These are phyloP conservation scores for sweet orange (Citrus sinensis) DNA, from an alignment of 345 rosid genomes.

Conservation along the genomic window DVS_A1.0 CM039163.1:47685001-47685500, in stretches of 20 bases:
- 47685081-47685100: not conserved
- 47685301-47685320: not conserved
- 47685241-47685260: not conserved
- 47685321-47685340: not conserved
- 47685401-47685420: not conserved
- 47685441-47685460: too few species aligned
- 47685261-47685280: too few species aligned
- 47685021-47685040: not conserved
- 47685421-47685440: not conserved
- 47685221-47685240: not conserved
- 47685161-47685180: not conserved
- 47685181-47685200: not conserved
- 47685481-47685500: too few species aligned
- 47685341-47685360: not conserved
- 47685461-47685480: too few species aligned
- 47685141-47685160: not conserved
- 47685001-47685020: not conserved
- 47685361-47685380: not conserved
- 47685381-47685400: not conserved
- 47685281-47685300: not conserved
- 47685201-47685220: not conserved
- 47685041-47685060: not conserved
- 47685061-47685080: not conserved
- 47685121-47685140: not conserved
- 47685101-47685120: not conserved